phyloP scores from a whole-genome alignment of 768 basidiomycete species.

The Boletus sp. region DNA sequence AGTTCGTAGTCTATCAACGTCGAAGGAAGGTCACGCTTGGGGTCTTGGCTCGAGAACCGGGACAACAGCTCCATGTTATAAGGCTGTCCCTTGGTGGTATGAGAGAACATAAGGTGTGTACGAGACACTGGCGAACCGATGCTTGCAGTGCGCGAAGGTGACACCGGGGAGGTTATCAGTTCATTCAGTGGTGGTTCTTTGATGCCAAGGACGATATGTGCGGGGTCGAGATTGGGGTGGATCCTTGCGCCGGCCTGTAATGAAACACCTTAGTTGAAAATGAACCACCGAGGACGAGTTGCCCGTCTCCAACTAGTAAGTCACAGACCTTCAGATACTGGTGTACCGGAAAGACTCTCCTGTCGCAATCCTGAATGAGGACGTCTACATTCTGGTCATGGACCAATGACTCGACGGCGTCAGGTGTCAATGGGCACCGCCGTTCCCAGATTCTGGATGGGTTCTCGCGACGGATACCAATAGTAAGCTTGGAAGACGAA shows the following conservation, averaged over 20 bases:
- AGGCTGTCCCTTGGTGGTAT: slow-evolving; percentile 81
- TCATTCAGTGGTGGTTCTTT: slow-evolving; percentile 78
- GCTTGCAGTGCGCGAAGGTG: slow-evolving; percentile 18
- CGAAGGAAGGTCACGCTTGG: slow-evolving; percentile 31
- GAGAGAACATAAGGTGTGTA: slow-evolving; percentile 89
- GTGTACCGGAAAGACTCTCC: slow-evolving; percentile 63
- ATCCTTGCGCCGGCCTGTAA: slow-evolving; percentile 75
- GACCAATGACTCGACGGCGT: slow-evolving; percentile 61
- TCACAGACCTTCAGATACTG: slow-evolving; percentile 63
- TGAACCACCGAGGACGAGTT: not conserved
- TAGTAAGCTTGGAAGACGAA: slow-evolving; percentile 32
- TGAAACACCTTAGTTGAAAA: not conserved
- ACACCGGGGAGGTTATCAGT: slow-evolving; percentile 47
- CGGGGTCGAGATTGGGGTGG: slow-evolving; percentile 49
- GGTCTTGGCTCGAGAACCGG: slow-evolving; percentile 47
- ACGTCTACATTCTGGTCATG: slow-evolving; percentile 56
- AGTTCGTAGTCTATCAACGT: slow-evolving; percentile 85
- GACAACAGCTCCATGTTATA: slow-evolving; percentile 83
- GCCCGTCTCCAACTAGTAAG: not conserved
- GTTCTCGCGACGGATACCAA: slow-evolving; percentile 76
- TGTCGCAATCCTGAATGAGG: slow-evolving; percentile 70
- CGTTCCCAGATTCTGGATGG: slow-evolving; percentile 83
- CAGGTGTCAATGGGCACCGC: slow-evolving; percentile 77
- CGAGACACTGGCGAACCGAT: slow-evolving; percentile 37
- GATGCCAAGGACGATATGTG: slow-evolving; percentile 82